These are phyloP conservation scores for Alternaria triticina DNA, from an alignment of 2,329 filamentous ascomycete genomes.

Conservation along the genomic window DNA sequence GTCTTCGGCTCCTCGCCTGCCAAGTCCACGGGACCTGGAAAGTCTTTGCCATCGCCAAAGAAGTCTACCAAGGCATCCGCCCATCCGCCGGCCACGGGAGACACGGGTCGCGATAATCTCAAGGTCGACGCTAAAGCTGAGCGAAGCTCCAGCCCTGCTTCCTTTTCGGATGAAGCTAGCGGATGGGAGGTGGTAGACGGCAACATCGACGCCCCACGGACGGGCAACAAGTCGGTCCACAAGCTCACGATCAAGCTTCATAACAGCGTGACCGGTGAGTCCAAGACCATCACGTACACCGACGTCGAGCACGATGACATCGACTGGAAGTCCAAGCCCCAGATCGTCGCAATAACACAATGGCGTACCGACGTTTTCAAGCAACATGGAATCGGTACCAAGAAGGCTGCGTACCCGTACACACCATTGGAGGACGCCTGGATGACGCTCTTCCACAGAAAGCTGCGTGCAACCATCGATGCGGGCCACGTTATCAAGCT, in stretches of 20 bases:
- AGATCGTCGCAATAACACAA: conserved; percentile 1
- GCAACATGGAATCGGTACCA: not conserved
- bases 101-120: not conserved
- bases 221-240: not conserved
- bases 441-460: conserved; percentile 17
- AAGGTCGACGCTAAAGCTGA: not conserved
- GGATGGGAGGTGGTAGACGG: conserved; percentile 4
- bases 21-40: not conserved
- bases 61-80: not conserved
- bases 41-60: not conserved
- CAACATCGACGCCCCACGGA: not conserved
- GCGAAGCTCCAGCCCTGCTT: not conserved
- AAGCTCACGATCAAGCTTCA: not conserved
- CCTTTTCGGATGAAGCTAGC: not conserved
- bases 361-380: conserved; percentile 8
- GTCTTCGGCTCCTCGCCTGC: not conserved
- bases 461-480: conserved; percentile 8
- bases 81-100: not conserved
- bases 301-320: not conserved
- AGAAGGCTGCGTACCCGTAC: not conserved
- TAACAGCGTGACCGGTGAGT: not conserved
- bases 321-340: conserved; percentile 3
- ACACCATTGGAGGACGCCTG: conserved; percentile 20
- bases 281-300: not conserved
- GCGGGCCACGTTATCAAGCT: conserved; percentile 4